phyloP scores from a whole-genome alignment of 352 stramenopile species.

The Pythium periplocum region DNA sequence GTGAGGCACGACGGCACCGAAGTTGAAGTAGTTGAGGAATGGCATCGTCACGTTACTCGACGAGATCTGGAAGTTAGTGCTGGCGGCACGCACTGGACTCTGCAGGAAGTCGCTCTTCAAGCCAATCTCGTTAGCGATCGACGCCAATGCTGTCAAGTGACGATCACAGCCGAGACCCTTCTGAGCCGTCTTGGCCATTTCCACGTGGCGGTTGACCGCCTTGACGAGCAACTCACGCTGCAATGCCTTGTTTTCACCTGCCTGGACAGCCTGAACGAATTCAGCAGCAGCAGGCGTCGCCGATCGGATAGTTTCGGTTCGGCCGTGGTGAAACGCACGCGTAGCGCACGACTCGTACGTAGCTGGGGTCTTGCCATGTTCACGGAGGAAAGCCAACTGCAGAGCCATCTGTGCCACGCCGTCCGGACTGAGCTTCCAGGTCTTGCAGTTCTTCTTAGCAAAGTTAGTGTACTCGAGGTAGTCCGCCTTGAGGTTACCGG shows the following conservation, averaged over 20 bases:
- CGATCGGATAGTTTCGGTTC: constrained; percentile 90
- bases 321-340: constrained; percentile 84
- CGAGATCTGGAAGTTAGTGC: constrained; percentile 86
- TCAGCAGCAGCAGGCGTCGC: constrained; percentile 63
- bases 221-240: constrained; percentile 64
- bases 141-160: constrained; percentile 78
- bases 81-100: constrained; percentile 69
- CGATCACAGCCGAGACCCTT: constrained; percentile 84
- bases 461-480: constrained; percentile 85
- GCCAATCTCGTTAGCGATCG: constrained; percentile 54
- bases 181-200: constrained; percentile 87
- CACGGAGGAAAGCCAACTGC: constrained; percentile 84
- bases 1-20: constrained; percentile 81
- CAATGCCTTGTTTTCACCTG: constrained; percentile 26
- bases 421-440: constrained; percentile 89
- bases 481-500: constrained; percentile 64
- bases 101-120: constrained; percentile 74
- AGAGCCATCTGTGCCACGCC: constrained; percentile 90
- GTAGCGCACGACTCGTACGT: constrained; percentile 94
- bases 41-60: constrained; percentile 90
- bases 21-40: constrained; percentile 88
- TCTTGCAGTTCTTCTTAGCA: constrained; percentile 89
- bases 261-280: constrained; percentile 62
- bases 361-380: constrained; percentile 69
- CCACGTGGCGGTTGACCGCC: constrained; percentile 80